phyloP scores from a whole-genome alignment of 2,329 filamentous ascomycete genomes.

The Coccinonectria pachysandricola region DNA sequence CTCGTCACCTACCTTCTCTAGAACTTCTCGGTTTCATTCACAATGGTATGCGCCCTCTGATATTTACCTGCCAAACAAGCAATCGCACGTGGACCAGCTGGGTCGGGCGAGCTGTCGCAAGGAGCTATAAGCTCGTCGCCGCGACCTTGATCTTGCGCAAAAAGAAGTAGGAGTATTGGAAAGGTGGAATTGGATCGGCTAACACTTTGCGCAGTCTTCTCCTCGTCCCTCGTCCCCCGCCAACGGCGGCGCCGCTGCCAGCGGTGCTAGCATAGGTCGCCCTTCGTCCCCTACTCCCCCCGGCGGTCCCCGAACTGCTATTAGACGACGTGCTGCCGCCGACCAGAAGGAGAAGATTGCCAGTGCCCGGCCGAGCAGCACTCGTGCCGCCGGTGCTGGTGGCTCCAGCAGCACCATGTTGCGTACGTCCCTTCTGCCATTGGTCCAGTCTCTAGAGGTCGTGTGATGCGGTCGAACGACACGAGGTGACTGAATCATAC shows the following conservation, averaged over 20 bases:
- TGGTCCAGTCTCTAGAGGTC: no score
- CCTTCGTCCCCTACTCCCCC: slow-evolving; percentile 81
- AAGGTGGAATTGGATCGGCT: slow-evolving; percentile 2
- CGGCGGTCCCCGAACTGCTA: slow-evolving; percentile 88
- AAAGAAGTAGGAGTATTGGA: no score
- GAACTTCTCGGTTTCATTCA: slow-evolving; percentile 9
- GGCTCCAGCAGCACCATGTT: slow-evolving; percentile 98
- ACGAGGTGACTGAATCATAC: no score
- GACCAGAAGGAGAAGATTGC: slow-evolving; percentile 96
- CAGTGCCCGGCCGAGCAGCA: slow-evolving; percentile 87
- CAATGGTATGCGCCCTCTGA: slow-evolving; percentile 22
- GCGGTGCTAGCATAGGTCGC: slow-evolving; percentile 62
- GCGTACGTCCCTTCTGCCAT: slow-evolving; percentile 63
- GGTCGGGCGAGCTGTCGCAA: slow-evolving; percentile 13
- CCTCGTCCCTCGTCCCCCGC: slow-evolving; percentile 50
- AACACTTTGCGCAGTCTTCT: slow-evolving; percentile 36
- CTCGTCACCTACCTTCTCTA: slow-evolving; percentile 12
- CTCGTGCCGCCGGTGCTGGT: slow-evolving; percentile 83
- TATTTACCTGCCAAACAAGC: slow-evolving; percentile 1
- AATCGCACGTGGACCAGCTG: slow-evolving; percentile 14
- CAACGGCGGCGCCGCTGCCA: slow-evolving; percentile 45
- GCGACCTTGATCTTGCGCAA: not conserved
- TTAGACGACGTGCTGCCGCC: slow-evolving; percentile 87
- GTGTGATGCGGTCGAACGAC: slow-evolving; percentile 1
- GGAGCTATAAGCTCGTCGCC: slow-evolving; percentile 2